Conservation (phyloP, 352 stramenopile genomes). For the Discostella stelligera region DNA sequence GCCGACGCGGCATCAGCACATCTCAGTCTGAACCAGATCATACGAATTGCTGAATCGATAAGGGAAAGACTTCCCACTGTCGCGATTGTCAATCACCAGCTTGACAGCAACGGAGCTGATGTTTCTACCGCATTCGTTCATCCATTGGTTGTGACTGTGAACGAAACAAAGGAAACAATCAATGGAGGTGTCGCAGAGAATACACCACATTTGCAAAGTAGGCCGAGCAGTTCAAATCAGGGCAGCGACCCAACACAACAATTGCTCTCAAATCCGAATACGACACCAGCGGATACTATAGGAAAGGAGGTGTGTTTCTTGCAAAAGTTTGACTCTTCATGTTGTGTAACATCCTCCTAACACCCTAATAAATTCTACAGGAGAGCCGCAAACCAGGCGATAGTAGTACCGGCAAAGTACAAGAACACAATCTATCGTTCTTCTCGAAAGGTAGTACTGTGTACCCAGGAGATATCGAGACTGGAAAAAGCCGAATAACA, state of each 20-base stretch:
- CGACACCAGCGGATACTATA: slow-evolving; percentile 8
- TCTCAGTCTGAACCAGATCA: slow-evolving; percentile 25
- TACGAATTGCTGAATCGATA: slow-evolving; percentile 40
- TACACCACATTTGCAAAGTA: not conserved
- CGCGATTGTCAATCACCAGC: not conserved
- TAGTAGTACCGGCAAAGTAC: not conserved
- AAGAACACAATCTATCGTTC: not conserved
- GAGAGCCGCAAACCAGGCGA: not conserved
- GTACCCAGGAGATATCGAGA: slow-evolving; percentile 37
- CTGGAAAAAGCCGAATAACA: slow-evolving; percentile 16
- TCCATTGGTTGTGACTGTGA: not conserved
- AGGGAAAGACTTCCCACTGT: slow-evolving; percentile 19
- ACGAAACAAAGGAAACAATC: not conserved
- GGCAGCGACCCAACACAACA: not conserved
- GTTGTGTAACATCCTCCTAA: not conserved
- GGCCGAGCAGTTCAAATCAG: not conserved
- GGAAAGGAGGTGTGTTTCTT: slow-evolving; percentile 3
- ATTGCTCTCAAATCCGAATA: slow-evolving; percentile 18
- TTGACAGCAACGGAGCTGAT: not conserved
- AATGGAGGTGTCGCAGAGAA: not conserved
- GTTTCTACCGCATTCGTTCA: not conserved
- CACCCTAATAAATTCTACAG: not conserved
- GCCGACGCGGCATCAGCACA: slow-evolving; percentile 23
- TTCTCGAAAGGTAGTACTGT: slow-evolving; percentile 16
- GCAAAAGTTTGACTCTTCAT: not conserved